phyloP scores from a whole-genome alignment of 2,329 filamentous ascomycete genomes.

The Botrytis elliptica region DNA sequence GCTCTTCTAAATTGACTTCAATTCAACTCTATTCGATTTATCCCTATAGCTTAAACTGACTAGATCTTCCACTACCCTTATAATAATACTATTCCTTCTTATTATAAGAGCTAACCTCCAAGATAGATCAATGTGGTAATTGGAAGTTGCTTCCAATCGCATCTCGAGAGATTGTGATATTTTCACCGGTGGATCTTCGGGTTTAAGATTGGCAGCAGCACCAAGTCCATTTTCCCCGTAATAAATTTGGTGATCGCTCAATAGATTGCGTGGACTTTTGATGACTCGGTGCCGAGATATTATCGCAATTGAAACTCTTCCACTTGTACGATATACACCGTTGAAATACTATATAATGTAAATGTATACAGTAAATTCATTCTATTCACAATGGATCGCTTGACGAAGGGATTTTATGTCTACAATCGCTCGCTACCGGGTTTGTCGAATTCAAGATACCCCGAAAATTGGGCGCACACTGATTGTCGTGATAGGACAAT shows the following conservation, averaged over 20 bases:
- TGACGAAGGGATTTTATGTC: not conserved
- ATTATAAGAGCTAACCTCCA: too few relatives aligned
- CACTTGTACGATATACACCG: not conserved
- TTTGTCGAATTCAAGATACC: not conserved
- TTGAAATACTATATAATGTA: not conserved
- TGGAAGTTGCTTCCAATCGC: not conserved
- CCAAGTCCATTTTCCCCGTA: not conserved
- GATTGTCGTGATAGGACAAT: not conserved
- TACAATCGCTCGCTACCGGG: not conserved
- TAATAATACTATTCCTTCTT: too few relatives aligned
- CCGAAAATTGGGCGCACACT: not conserved
- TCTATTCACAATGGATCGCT: not conserved
- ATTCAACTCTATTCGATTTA: too few relatives aligned
- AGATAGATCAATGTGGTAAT: not conserved
- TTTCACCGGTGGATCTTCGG: not conserved
- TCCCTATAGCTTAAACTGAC: too few relatives aligned
- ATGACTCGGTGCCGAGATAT: not conserved
- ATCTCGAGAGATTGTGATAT: not conserved
- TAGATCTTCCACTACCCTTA: too few relatives aligned
- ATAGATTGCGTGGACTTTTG: not conserved
- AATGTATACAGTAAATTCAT: not conserved
- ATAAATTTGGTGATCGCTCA: not conserved
- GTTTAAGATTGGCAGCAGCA: not conserved
- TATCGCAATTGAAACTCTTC: not conserved
- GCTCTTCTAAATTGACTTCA: too few relatives aligned